Evolutionary conservation across 1,139 yeast genomes (phyloP).

Genomic region (Kodamaea fungicola): DNA sequence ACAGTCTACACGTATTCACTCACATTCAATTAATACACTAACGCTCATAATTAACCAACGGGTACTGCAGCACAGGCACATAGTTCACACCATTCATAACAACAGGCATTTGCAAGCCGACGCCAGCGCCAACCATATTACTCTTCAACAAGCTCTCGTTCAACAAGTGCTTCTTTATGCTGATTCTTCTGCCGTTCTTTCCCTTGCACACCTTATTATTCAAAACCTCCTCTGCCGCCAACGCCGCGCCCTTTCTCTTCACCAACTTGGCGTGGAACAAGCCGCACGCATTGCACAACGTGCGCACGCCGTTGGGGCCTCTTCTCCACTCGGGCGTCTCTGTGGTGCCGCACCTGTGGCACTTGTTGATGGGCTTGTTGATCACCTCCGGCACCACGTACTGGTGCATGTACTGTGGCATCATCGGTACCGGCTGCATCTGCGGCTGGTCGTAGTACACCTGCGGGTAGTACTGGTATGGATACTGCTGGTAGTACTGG

Average conservation of each 20-base stretch:
- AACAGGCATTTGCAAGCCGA: slow-evolving; percentile 15
- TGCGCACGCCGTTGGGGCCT: slow-evolving; percentile 26
- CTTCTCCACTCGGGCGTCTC: slow-evolving; percentile 31
- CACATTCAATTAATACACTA: no score
- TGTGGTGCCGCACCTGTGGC: slow-evolving; percentile 69
- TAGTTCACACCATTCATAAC: slow-evolving; percentile 10
- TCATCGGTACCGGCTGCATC: slow-evolving; percentile 1
- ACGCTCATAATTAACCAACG: slow-evolving; percentile 1
- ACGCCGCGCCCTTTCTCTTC: slow-evolving; percentile 61
- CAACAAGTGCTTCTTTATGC: slow-evolving; percentile 29
- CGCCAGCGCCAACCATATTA: slow-evolving; percentile 5
- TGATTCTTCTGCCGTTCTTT: slow-evolving; percentile 43
- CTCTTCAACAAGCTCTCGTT: slow-evolving; percentile 15
- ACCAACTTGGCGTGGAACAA: slow-evolving; percentile 73
- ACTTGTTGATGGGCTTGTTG: slow-evolving; percentile 38
- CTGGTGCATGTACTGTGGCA: slow-evolving; percentile 12
- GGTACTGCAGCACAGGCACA: slow-evolving; percentile 5
- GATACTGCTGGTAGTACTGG: slow-evolving; percentile 10
- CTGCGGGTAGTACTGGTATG: slow-evolving; percentile 1
- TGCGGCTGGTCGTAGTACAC: slow-evolving; percentile 10
- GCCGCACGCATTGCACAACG: slow-evolving; percentile 53
- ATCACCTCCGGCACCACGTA: slow-evolving; percentile 33
- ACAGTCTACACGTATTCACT: no score
- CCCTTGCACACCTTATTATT: slow-evolving; percentile 46
- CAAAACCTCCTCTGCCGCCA: slow-evolving; percentile 53